Percentiles rank a stretch among this genome's conserved stretches.
phyloP scores from a whole-genome alignment of 768 basidiomycete genomes.

The Lentinula lateritia region DNA sequence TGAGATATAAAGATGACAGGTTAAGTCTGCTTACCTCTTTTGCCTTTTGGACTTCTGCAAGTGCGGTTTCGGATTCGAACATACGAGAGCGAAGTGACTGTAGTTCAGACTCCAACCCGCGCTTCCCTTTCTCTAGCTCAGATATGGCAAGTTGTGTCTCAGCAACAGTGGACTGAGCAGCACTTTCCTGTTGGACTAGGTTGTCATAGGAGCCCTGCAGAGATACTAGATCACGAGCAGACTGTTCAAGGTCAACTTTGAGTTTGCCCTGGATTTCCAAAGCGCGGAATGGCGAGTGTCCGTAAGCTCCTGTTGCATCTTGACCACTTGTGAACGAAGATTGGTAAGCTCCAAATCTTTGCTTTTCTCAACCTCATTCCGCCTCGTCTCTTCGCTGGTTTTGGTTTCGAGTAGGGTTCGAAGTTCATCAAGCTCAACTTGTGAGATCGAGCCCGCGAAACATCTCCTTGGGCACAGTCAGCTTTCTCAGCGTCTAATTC shows the following conservation, averaged over 20 bases:
- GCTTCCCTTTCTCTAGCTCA: conserved; percentile 65
- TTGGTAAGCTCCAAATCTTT: conserved; percentile 79
- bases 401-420: conserved; percentile 82
- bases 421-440: conserved; percentile 82
- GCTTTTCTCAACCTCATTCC: conserved; percentile 80
- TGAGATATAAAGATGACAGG: background rate
- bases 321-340: conserved; percentile 57
- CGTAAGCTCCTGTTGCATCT: conserved; percentile 62
- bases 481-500: conserved; percentile 58
- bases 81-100: conserved; percentile 64
- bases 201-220: conserved; percentile 59
- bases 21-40: conserved; percentile 60
- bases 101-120: conserved; percentile 66
- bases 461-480: conserved; percentile 39
- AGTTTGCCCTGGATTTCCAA: conserved; percentile 68
- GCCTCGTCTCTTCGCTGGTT: conserved; percentile 77
- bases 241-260: conserved; percentile 67
- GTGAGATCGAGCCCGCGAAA: conserved; percentile 54
- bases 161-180: conserved; percentile 42
- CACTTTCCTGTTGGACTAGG: conserved; percentile 56
- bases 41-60: conserved; percentile 52
- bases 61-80: conserved; percentile 57
- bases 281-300: conserved; percentile 55
- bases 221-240: conserved; percentile 52
- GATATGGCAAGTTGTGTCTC: conserved; percentile 42